Evolutionary conservation across 2,329 filamentous ascomycete genomes (phyloP), one percentile per base, ranked within the genome.

Genomic region (Colletotrichum sp.): DNA sequence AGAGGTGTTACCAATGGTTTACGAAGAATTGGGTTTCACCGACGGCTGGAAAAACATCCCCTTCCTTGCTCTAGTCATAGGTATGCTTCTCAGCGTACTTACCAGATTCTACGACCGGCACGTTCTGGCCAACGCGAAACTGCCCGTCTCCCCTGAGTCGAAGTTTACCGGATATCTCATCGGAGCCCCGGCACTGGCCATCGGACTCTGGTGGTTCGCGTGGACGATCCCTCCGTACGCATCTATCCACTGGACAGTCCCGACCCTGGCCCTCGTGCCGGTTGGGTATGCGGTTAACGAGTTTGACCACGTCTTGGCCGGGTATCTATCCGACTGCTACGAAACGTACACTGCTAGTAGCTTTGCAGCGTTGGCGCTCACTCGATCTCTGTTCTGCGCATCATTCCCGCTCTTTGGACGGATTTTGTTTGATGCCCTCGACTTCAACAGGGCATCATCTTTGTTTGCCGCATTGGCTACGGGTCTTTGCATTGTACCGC

Each of bases 271-370:
- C 0, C 82, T 90, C 2, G 79, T 87, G 0, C 79, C 87, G 2
- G 82, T 89, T 9, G 89, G 88, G 0, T 90, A 87, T 78, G 86
- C 86, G 0, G 78, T 87, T 19, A 89, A 88, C 19, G 88, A 90
- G 73, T 84, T 89, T 39, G 71, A 77, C 52, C 71, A 74, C 39
- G 77, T 78, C 6, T 27, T 75, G n/a, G 72, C 52, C 5, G 72
- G 72, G 1, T 75, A 75, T 5, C 36, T 75, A 6, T 30, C 72
- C n/a, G 72, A 75, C 6, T 75, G 68, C 5, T 75, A 75, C 12
- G 27, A 75, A 30, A 75, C 49, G 1, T 66, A 75, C 16, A 27
- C 72, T 0, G 68, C 72, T 15, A 75, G 72, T 19, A 19, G 34
- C 2, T 75, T 67, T 7, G 72, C 68, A 2, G 52, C 61, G 2